Conservation (phyloP, 805 yeast species). For the Metschnikowia similis region DNA sequence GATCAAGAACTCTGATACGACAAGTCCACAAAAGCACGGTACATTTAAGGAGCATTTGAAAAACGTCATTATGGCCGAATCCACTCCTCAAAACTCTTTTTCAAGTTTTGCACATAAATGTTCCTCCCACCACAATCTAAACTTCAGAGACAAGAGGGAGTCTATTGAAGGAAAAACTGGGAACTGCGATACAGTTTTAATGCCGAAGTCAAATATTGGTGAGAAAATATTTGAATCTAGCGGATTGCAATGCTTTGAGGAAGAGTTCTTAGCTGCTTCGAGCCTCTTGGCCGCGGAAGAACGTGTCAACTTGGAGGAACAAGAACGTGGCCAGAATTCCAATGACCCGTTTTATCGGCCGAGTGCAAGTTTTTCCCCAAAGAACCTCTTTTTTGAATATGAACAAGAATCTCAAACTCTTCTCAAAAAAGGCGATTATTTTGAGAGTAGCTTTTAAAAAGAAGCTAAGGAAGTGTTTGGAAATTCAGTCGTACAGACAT, state of each 20-base stretch:
- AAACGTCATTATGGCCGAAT: background rate
- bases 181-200: too few relatives aligned
- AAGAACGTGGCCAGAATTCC: background rate
- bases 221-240: too few relatives aligned
- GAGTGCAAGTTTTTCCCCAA: background rate
- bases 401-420: background rate
- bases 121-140: background rate
- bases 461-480: background rate
- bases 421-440: background rate
- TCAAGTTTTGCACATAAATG: background rate
- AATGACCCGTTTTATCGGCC: constrained; percentile 1
- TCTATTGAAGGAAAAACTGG: background rate
- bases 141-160: too few relatives aligned
- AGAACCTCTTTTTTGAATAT: background rate
- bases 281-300: background rate
- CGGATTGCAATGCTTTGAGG: background rate
- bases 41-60: background rate
- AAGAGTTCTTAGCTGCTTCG: background rate
- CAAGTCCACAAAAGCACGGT: background rate
- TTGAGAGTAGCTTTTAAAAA: background rate
- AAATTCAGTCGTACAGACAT: background rate
- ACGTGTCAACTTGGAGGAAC: background rate
- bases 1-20: background rate
- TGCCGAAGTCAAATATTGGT: too few relatives aligned
- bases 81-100: background rate